Base-by-base conservation (phyloP, 805 yeast genomes). In the Kluyveromyces siamensis region DNA sequence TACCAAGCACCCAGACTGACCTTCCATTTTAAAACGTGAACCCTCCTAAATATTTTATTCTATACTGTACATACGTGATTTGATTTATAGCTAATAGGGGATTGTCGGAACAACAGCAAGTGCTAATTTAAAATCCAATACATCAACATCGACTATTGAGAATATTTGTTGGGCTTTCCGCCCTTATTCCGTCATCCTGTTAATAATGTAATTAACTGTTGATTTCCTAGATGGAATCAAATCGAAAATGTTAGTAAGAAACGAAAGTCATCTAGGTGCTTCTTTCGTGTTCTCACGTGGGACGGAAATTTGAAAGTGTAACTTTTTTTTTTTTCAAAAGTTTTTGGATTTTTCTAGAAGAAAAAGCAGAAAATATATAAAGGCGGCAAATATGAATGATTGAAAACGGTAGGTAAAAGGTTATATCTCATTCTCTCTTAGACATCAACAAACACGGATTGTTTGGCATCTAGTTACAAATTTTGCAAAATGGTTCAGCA, bases 401-500 rank as follows among this genome's bases (percentile, higher is more conserved):
- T n/a, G 40, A 37, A 37, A 16, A 6, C 2, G 38, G 38, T 14
- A 4, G 6, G 2, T 19, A n/a, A 8, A 4, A 10, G 11, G 10
- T 16, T 11, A 10, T 17, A 4, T 4, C 11, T 19, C 8, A 5
- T 17, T 35, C 19, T 18, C 10, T 1, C 9, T 8, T 11, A 9
- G 42, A 44, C 13, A 35, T 16, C 48, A 37, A 30, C 35, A 30
- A 30, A 30, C 35, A 30, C 35, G 35, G 40, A 37, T 16, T 19
- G 40, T 16, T 37, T 16, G 21, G 25, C 21, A 37, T 37, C 18
- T 19, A 19, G 18, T 37, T 11, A 37, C 18, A 16, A 17, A 10
- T 37, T 9, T 37, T 17, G 27, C 50, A 70, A 53, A 45, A 79
- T 78, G 83, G 68, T 81, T 59, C 52, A 81, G 67, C 50, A 47